Evolutionary conservation across 2,329 filamentous ascomycete species (phyloP).

Genomic region (Trichoderma citrinoviride): DNA sequence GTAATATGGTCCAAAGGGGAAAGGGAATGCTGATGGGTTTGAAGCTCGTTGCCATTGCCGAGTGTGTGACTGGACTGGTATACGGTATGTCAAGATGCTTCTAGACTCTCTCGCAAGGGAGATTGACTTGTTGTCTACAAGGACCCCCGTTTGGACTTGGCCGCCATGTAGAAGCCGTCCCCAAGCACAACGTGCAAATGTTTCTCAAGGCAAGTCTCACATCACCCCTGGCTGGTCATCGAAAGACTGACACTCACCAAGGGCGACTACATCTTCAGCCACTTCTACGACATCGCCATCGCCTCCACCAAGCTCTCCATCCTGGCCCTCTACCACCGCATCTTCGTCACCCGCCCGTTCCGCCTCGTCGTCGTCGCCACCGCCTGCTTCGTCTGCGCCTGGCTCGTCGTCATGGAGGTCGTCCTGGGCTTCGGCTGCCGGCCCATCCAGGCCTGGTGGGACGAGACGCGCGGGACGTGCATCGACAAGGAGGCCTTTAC

Average conservation of each 20-base stretch:
- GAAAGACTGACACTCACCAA: background rate
- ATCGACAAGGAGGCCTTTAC: slow-evolving; percentile 22
- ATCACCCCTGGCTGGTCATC: too few species aligned
- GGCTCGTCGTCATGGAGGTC: slow-evolving; percentile 22
- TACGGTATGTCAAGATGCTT: background rate
- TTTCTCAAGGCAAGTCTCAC: slow-evolving; percentile 2
- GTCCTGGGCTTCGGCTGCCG: slow-evolving; percentile 23
- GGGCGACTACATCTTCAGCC: slow-evolving; percentile 25
- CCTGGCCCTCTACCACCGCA: slow-evolving; percentile 22
- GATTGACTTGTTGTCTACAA: background rate
- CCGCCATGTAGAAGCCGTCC: slow-evolving; percentile 19
- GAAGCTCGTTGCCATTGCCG: slow-evolving; percentile 10
- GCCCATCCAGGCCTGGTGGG: slow-evolving; percentile 21
- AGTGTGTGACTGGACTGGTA: slow-evolving; percentile 15
- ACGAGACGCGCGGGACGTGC: slow-evolving; percentile 8
- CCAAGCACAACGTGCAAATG: background rate
- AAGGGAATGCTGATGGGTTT: background rate
- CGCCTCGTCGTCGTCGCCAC: slow-evolving; percentile 18
- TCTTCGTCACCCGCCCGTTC: slow-evolving; percentile 20
- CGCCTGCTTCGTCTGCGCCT: slow-evolving; percentile 15
- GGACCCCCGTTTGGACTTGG: slow-evolving; percentile 21
- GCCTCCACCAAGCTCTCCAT: slow-evolving; percentile 23
- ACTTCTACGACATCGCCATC: slow-evolving; percentile 24
- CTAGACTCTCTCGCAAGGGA: too few species aligned
- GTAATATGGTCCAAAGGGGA: background rate